Conservation (phyloP, 139 green algal genomes). For the Coccomyxa sp. region DNA sequence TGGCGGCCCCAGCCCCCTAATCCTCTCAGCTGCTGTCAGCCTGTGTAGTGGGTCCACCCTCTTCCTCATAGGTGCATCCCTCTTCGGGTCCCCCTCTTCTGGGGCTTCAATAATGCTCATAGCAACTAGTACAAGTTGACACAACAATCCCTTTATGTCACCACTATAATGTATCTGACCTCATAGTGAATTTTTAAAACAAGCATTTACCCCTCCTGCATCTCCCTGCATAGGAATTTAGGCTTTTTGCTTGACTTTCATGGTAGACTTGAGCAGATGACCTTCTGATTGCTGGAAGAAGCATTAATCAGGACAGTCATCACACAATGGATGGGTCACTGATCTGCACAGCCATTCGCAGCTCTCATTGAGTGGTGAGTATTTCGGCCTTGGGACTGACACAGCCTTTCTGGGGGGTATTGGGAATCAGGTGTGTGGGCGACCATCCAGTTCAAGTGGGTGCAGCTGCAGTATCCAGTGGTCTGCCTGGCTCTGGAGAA, state of each 20-base stretch:
- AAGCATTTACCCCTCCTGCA: too few relatives aligned
- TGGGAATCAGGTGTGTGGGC: constrained; percentile 65
- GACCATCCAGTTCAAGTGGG: constrained; percentile 88
- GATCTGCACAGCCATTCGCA: neutral
- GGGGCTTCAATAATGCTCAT: neutral
- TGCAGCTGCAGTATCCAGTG: constrained; percentile 79
- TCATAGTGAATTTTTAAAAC: too few relatives aligned
- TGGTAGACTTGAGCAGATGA: too few relatives aligned
- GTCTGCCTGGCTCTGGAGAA: constrained; percentile 83
- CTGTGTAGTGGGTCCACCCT: constrained; percentile 26
- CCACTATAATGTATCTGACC: too few relatives aligned
- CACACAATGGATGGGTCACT: too few relatives aligned
- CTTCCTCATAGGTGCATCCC: constrained; percentile 20
- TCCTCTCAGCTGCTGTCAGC: constrained; percentile 23
- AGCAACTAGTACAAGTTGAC: too few relatives aligned
- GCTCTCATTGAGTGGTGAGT: neutral
- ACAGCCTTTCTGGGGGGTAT: neutral
- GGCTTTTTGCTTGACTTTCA: too few relatives aligned
- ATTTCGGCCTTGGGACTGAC: neutral
- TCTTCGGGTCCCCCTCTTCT: too few relatives aligned
- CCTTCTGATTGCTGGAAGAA: too few relatives aligned
- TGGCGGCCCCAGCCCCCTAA: neutral
- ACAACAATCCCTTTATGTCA: too few relatives aligned
- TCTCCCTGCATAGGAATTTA: too few relatives aligned
- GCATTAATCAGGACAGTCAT: too few relatives aligned